Evolutionary conservation across 169 alveolate genomes (phyloP).

Genomic region (Eimeria zaria): DNA sequence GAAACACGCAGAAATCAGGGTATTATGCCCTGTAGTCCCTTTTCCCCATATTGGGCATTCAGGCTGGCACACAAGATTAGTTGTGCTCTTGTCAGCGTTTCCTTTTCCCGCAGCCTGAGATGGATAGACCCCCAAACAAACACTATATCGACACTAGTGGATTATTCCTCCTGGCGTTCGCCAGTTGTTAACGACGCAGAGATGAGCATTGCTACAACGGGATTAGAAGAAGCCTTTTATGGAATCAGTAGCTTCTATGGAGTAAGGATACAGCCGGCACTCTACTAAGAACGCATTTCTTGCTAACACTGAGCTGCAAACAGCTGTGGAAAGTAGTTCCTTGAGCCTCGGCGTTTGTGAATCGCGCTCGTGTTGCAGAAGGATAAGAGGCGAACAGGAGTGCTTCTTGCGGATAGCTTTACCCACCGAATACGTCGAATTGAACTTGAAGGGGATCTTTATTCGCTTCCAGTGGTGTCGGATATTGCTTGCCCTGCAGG

Average conservation of each 20-base stretch:
- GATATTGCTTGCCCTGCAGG: conserved; percentile 68
- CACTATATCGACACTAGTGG: conserved; percentile 6
- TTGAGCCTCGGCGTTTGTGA: background rate
- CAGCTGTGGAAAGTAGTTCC: background rate
- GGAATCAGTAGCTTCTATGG: conserved; percentile 63
- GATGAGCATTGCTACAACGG: conserved; percentile 29
- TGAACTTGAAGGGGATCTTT: conserved; percentile 29
- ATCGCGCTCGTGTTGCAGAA: background rate
- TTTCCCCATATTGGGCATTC: background rate
- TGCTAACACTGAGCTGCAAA: background rate
- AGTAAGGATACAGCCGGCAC: background rate
- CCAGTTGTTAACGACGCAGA: conserved; percentile 46
- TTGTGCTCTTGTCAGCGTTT: background rate
- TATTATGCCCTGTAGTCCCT: background rate
- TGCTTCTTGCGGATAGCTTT: conserved; percentile 60
- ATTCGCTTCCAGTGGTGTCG: background rate
- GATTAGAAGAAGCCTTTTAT: conserved; percentile 37
- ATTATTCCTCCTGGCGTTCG: conserved; percentile 56
- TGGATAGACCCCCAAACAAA: conserved; percentile 26
- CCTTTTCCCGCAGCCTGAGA: background rate
- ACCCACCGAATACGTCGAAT: conserved; percentile 72
- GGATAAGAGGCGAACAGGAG: conserved; percentile 34
- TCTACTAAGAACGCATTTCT: background rate
- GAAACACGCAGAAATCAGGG: background rate
- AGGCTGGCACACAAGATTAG: background rate